phyloP scores from a whole-genome alignment of 2,329 filamentous ascomycete genomes.

The Ophiostoma fasciatum region DNA sequence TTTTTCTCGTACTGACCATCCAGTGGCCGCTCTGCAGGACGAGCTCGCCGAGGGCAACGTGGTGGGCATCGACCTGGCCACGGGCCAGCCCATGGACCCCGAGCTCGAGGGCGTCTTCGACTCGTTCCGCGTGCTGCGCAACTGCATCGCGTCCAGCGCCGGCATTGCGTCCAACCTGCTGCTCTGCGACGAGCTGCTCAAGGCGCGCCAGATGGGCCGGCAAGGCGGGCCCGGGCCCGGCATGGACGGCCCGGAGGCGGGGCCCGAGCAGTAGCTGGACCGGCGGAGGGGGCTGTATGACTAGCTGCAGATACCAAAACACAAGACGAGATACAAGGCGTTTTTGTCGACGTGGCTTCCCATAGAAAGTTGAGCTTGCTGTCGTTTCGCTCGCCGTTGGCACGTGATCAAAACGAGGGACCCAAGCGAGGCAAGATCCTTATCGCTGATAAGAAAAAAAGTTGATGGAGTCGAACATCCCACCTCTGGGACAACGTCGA shows the following conservation, averaged over 20 bases:
- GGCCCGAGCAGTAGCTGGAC: constrained; percentile 36
- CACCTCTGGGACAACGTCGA: too few relatives aligned
- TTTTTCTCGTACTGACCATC: constrained; percentile 8
- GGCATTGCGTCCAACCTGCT: constrained; percentile 92
- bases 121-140: constrained; percentile 87
- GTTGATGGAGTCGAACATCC: too few relatives aligned
- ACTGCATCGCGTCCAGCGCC: constrained; percentile 84
- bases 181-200: constrained; percentile 91
- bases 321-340: constrained; percentile 13
- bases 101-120: constrained; percentile 86
- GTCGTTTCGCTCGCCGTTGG: too few relatives aligned
- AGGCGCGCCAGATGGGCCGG: constrained; percentile 87
- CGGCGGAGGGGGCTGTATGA: too few relatives aligned
- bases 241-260: constrained; percentile 46
- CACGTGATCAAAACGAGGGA: constrained; percentile 1
- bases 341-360: constrained; percentile 5
- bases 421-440: too few relatives aligned
- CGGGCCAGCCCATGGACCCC: constrained; percentile 90
- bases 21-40: constrained; percentile 76
- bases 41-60: constrained; percentile 71
- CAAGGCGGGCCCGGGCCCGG: constrained; percentile 46
- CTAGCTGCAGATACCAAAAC: constrained; percentile 14
- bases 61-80: constrained; percentile 73
- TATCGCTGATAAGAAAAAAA: constrained; percentile 5
- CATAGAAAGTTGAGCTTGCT: too few relatives aligned